A percentile compares a stretch with the other conserved stretches of the same genome.
phyloP scores from a whole-genome alignment of 1,284 basidiomycete species.

The Apiotrichum domesticum region DNA sequence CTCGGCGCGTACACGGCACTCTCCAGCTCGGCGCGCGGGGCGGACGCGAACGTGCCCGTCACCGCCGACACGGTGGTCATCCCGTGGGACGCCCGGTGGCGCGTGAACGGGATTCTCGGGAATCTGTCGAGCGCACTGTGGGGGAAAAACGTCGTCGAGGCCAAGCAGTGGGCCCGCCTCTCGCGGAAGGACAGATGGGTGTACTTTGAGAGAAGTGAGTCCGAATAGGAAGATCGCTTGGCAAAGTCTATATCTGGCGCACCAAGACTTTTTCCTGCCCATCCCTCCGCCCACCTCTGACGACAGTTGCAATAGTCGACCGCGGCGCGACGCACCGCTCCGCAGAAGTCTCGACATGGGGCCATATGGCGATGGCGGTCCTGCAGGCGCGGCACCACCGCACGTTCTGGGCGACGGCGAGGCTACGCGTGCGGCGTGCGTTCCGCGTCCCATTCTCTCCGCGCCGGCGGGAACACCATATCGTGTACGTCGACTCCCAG shows the following conservation, averaged over 20 bases:
- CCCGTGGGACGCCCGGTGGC: slow-evolving; percentile 22
- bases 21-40: not conserved
- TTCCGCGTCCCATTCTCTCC: not conserved
- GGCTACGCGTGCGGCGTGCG: slow-evolving; percentile 6
- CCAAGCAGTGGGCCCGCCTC: slow-evolving; percentile 10
- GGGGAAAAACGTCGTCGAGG: slow-evolving; percentile 17
- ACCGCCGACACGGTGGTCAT: slow-evolving; percentile 18
- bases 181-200: slow-evolving; percentile 9
- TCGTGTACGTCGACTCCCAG: slow-evolving; percentile 34
- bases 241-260: not conserved
- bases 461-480: slow-evolving; percentile 13
- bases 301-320: slow-evolving; percentile 28
- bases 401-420: slow-evolving; percentile 21
- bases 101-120: slow-evolving; percentile 15
- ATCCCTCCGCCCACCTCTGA: no score
- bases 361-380: slow-evolving; percentile 30
- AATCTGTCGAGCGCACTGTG: slow-evolving; percentile 18
- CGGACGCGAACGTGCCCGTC: not conserved
- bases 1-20: slow-evolving; percentile 8
- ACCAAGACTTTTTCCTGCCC: no score
- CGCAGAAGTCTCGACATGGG: slow-evolving; percentile 19
- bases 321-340: slow-evolving; percentile 24
- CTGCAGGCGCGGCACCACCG: slow-evolving; percentile 18
- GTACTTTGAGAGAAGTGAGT: slow-evolving; percentile 21
- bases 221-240: not conserved